Conservation (phyloP, 106 monocot species). For the Allium fistulosum region DNA sequence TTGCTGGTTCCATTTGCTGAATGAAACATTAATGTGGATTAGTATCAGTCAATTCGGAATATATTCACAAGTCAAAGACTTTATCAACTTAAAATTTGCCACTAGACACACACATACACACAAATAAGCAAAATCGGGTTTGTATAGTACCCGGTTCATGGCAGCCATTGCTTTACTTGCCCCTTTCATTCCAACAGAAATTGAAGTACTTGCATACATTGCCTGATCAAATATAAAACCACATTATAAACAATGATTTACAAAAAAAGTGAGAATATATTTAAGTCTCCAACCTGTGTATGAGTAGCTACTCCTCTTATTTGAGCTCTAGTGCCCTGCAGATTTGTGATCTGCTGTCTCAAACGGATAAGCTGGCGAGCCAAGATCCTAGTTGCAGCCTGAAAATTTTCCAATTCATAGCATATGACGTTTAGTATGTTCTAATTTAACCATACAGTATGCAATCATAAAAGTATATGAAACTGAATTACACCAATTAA, state of each 20-base stretch:
- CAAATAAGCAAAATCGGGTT: too few species aligned
- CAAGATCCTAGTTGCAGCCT: conserved; percentile 93
- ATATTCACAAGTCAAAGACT: too few species aligned
- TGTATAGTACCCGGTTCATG: conserved; percentile 78
- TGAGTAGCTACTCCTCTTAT: conserved; percentile 96
- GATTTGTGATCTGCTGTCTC: conserved; percentile 93
- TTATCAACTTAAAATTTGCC: too few species aligned
- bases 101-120: too few species aligned
- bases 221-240: conserved; percentile 44
- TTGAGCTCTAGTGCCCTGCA: conserved; percentile 92
- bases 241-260: not conserved
- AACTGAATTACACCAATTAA: too few species aligned
- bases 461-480: too few species aligned
- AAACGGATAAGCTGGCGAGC: conserved; percentile 91
- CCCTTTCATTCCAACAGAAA: conserved; percentile 98
- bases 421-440: too few species aligned
- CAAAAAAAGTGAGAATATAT: too few species aligned
- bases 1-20: conserved; percentile 94
- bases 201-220: conserved; percentile 94
- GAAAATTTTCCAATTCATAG: not conserved
- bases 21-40: conserved; percentile 1
- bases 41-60: too few species aligned
- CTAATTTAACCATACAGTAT: too few species aligned
- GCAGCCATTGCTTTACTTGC: conserved; percentile 98
- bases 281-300: conserved; percentile 55